Evolutionary conservation across 768 basidiomycete species (phyloP).

Genomic region (Phlegmacium glaucopus): DNA sequence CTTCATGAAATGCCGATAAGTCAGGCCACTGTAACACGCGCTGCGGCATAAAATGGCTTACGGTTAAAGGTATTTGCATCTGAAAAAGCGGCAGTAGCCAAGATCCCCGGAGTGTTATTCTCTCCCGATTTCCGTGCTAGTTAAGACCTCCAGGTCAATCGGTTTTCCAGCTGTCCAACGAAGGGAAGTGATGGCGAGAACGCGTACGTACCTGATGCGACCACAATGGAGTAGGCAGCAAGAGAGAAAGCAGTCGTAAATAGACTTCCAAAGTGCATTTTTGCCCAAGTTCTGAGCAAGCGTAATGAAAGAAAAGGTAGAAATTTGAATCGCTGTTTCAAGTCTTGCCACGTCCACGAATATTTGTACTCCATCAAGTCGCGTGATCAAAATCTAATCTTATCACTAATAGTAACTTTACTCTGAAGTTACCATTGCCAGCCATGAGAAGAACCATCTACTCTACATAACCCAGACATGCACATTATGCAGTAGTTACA

Average conservation of each 20-base stretch:
- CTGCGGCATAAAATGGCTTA: slow-evolving; percentile 34
- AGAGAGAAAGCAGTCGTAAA: slow-evolving; percentile 22
- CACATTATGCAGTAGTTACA: too few relatives aligned
- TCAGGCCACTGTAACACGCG: slow-evolving; percentile 5
- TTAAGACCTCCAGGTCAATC: slow-evolving; percentile 9
- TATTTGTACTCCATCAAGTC: slow-evolving; percentile 1
- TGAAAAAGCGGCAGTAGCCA: slow-evolving; percentile 55
- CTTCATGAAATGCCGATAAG: slow-evolving; percentile 35
- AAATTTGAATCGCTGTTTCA: background rate
- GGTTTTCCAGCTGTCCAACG: slow-evolving; percentile 1
- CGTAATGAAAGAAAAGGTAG: slow-evolving; percentile 3
- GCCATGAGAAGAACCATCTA: too few relatives aligned
- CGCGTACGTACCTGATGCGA: slow-evolving; percentile 17
- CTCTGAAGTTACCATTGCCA: too few relatives aligned
- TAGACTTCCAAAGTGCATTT: slow-evolving; percentile 25
- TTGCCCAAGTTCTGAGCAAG: slow-evolving; percentile 1
- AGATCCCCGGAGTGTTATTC: slow-evolving; percentile 43
- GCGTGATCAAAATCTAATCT: slow-evolving; percentile 15
- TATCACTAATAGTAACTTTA: too few relatives aligned
- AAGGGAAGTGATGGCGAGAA: slow-evolving; percentile 2
- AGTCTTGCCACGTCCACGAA: slow-evolving; percentile 20
- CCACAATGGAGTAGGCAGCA: slow-evolving; percentile 19
- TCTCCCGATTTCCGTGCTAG: slow-evolving; percentile 7
- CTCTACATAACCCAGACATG: too few relatives aligned
- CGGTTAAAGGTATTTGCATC: slow-evolving; percentile 76